Evolutionary conservation across 371 early-diverging fungal genomes (phyloP).

Genomic region (Haplosporangium sp.): DNA sequence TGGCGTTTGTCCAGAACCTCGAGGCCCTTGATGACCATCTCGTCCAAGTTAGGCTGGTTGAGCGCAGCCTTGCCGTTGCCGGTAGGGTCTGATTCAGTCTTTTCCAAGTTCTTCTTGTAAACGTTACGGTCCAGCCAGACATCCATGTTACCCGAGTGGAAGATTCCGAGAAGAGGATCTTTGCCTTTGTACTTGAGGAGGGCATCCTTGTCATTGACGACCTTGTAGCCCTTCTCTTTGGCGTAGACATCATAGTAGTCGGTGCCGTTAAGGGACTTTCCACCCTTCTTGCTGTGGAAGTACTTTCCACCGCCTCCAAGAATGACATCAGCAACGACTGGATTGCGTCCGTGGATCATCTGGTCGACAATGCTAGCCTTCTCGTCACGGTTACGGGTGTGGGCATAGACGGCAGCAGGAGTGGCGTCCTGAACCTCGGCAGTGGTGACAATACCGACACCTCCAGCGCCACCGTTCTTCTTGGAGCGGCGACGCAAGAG

Average conservation of each 20-base stretch:
- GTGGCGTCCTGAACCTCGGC: slow-evolving; percentile 80
- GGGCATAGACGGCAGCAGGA: slow-evolving; percentile 75
- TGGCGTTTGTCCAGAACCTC: slow-evolving; percentile 70
- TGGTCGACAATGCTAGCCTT: slow-evolving; percentile 72
- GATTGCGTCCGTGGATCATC: slow-evolving; percentile 66
- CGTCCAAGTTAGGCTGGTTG: slow-evolving; percentile 75
- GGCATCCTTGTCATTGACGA: slow-evolving; percentile 63
- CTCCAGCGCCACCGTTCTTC: slow-evolving; percentile 61
- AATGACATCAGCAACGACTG: slow-evolving; percentile 76
- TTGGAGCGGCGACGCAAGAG: slow-evolving; percentile 76
- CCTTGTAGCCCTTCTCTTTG: slow-evolving; percentile 68
- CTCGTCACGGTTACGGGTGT: slow-evolving; percentile 68
- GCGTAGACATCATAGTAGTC: slow-evolving; percentile 67
- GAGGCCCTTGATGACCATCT: slow-evolving; percentile 78
- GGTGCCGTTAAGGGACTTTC: slow-evolving; percentile 62
- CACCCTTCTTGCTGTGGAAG: slow-evolving; percentile 61
- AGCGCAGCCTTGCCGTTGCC: slow-evolving; percentile 63
- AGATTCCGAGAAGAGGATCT: slow-evolving; percentile 76
- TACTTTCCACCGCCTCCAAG: slow-evolving; percentile 75
- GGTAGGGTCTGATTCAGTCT: slow-evolving; percentile 61
- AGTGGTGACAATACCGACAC: slow-evolving; percentile 80
- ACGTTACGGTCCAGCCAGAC: slow-evolving; percentile 79
- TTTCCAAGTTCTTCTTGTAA: slow-evolving; percentile 64
- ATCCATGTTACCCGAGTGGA: slow-evolving; percentile 71
- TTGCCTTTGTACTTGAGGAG: slow-evolving; percentile 64